These are phyloP conservation scores for Cyberlindnera euphorbiae DNA, from an alignment of 805 yeast genomes.

Conservation along the genomic window DNA sequence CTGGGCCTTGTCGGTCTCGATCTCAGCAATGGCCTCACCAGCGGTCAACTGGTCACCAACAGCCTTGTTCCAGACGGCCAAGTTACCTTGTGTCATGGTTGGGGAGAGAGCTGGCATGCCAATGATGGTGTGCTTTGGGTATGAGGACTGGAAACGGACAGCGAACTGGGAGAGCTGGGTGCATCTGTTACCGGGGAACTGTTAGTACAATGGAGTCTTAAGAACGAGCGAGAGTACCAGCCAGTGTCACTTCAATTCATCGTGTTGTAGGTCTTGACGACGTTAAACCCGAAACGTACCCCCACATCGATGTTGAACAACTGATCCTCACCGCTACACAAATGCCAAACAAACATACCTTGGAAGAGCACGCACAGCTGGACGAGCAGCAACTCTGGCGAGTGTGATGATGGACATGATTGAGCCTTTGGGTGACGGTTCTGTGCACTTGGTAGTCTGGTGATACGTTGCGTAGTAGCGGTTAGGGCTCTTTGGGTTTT, in stretches of 20 bases:
- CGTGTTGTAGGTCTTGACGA: too few relatives aligned
- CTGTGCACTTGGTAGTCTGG: too few relatives aligned
- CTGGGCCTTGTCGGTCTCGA: slow-evolving; percentile 96
- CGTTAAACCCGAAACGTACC: too few relatives aligned
- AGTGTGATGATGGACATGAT: slow-evolving; percentile 9
- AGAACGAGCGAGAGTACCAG: too few relatives aligned
- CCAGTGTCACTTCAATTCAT: too few relatives aligned
- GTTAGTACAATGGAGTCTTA: slow-evolving; percentile 12
- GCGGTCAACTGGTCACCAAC: slow-evolving; percentile 86
- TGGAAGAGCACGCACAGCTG: slow-evolving; percentile 14
- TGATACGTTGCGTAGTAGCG: too few relatives aligned
- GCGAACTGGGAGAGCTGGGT: slow-evolving; percentile 14
- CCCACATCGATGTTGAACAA: too few relatives aligned
- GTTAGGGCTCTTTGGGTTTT: too few relatives aligned
- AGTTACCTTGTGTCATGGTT: slow-evolving; percentile 95
- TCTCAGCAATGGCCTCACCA: slow-evolving; percentile 94
- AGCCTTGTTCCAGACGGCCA: slow-evolving; percentile 84
- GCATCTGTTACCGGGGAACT: slow-evolving; percentile 8
- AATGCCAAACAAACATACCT: too few relatives aligned
- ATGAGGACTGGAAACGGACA: slow-evolving; percentile 30
- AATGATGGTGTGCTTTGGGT: slow-evolving; percentile 82
- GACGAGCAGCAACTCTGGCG: slow-evolving; percentile 16
- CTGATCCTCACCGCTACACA: too few relatives aligned
- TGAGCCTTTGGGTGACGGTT: neutral
- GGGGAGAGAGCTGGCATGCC: slow-evolving; percentile 99